These are phyloP conservation scores for Boechera retrofracta DNA, from an alignment of 345 rosid genomes.

Conservation along the genomic window DNA sequence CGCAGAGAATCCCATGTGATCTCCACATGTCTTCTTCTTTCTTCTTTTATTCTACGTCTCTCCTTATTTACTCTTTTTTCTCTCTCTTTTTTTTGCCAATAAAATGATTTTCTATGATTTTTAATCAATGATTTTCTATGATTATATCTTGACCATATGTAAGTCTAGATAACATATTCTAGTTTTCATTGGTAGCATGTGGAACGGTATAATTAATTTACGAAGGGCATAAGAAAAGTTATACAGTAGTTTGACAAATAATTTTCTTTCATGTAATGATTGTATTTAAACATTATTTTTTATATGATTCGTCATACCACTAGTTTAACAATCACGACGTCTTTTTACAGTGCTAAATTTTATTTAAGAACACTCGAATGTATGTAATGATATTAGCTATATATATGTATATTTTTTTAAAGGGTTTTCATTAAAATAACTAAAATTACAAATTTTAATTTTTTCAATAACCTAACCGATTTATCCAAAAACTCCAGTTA, in stretches of 20 bases:
- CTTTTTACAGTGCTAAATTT: neutral
- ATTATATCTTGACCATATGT: constrained; percentile 22
- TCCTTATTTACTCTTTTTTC: constrained; percentile 18
- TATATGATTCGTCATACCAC: neutral
- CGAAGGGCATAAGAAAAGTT: neutral
- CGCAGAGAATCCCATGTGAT: constrained; percentile 49
- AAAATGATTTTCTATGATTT: constrained; percentile 17
- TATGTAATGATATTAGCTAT: neutral
- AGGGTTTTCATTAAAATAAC: no score
- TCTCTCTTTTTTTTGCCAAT: neutral
- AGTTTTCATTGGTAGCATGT: constrained; percentile 4
- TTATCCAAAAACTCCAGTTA: no score
- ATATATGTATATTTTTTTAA: no score
- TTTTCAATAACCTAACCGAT: no score
- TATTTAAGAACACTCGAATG: neutral
- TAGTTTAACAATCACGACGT: neutral
- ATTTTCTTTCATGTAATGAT: neutral
- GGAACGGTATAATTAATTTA: constrained; percentile 3
- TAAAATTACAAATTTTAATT: no score
- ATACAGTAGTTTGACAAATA: neutral
- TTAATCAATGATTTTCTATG: constrained; percentile 11
- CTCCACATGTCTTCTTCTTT: constrained; percentile 45
- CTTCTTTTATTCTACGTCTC: neutral
- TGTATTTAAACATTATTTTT: neutral
- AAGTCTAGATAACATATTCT: neutral